Conservation (phyloP, 257 asterid species). For the Solanum pennellii region DNA sequence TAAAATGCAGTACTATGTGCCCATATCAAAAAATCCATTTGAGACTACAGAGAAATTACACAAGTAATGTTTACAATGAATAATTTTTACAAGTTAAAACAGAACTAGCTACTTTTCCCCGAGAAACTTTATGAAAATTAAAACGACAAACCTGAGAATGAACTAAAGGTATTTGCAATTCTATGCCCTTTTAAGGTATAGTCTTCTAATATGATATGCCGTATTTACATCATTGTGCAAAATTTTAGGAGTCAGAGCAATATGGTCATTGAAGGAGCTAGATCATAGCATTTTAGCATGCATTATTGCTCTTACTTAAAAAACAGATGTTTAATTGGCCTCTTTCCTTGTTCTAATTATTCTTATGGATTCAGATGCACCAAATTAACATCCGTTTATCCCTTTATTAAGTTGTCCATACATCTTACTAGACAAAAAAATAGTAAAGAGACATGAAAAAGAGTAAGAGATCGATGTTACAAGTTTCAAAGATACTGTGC, state of each 20-base stretch:
- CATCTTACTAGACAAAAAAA: background rate
- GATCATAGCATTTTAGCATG: background rate
- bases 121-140: background rate
- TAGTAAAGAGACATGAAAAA: background rate
- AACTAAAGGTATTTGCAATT: background rate
- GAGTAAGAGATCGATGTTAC: background rate
- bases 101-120: background rate
- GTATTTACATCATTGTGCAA: background rate
- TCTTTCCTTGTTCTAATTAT: background rate
- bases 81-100: background rate
- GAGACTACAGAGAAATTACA: background rate
- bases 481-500: background rate
- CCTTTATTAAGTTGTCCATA: background rate
- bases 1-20: background rate
- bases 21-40: background rate
- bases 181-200: background rate
- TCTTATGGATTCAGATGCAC: background rate
- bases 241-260: background rate
- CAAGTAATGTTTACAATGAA: background rate
- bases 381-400: background rate
- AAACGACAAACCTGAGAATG: background rate
- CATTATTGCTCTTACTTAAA: background rate
- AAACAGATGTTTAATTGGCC: background rate
- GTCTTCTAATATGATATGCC: background rate
- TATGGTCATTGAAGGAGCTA: background rate